Percentiles rank a stretch among this genome's conserved stretches.
Evolutionary conservation across 2,329 filamentous ascomycete species (phyloP).

Genomic region (Talaromyces atroroseus): DNA sequence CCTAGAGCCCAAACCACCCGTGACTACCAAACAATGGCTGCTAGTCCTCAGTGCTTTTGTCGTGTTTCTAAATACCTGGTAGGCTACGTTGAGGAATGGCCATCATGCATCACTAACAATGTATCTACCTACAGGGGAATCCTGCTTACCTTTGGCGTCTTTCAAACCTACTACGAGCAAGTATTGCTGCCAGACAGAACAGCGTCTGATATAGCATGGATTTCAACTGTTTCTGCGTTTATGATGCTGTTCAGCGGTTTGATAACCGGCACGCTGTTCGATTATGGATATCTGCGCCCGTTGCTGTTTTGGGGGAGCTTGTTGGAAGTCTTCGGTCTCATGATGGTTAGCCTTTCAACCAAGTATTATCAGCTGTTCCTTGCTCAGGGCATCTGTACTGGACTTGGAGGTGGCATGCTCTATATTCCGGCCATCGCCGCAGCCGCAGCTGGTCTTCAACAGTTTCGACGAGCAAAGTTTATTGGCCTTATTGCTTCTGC

Average conservation of each 20-base stretch:
- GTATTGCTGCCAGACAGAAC: constrained; percentile 24
- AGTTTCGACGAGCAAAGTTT: not conserved
- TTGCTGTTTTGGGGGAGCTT: constrained; percentile 42
- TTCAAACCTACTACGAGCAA: constrained; percentile 23
- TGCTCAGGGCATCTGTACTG: constrained; percentile 47
- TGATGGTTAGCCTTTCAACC: constrained; percentile 49
- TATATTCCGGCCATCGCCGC: constrained; percentile 4
- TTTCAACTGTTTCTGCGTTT: not conserved
- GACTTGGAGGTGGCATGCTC: constrained; percentile 36
- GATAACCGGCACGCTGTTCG: constrained; percentile 35
- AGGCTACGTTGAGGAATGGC: constrained; percentile 20
- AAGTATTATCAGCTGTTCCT: constrained; percentile 51
- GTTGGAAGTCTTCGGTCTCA: constrained; percentile 46
- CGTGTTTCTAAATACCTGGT: constrained; percentile 32
- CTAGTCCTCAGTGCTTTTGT: constrained; percentile 27
- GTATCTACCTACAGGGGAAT: not conserved
- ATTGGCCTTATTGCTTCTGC: constrained; percentile 1
- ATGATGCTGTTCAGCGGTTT: not conserved
- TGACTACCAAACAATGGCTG: constrained; percentile 18
- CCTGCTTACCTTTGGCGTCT: constrained; percentile 21
- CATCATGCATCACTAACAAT: not conserved
- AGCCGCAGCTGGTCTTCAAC: not conserved
- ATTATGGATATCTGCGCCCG: constrained; percentile 45
- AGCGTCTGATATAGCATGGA: not conserved
- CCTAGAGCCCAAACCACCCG: not conserved